Percentiles rank a stretch among this genome's conserved stretches.
These are phyloP conservation scores for Lactifluus piperatus DNA, from an alignment of 768 basidiomycete species.

Conservation along the genomic window DNA sequence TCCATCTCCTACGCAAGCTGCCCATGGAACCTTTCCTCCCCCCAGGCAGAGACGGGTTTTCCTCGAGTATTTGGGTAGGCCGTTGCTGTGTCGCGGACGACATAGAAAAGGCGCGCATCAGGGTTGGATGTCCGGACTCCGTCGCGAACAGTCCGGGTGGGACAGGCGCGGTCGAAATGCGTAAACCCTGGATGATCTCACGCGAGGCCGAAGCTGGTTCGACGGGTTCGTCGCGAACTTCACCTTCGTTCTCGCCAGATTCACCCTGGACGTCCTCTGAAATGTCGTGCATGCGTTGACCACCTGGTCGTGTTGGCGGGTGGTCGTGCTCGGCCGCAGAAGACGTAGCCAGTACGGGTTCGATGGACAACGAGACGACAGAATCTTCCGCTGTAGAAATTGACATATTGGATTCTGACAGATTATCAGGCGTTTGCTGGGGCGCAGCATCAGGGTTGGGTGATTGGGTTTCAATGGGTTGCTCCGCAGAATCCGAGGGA, in stretches of 20 bases:
- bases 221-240: not conserved
- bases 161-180: slow-evolving; percentile 40
- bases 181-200: slow-evolving; percentile 42
- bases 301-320: slow-evolving; percentile 31
- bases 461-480: not conserved
- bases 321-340: slow-evolving; percentile 20
- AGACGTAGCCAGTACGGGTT: slow-evolving; percentile 39
- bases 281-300: slow-evolving; percentile 28
- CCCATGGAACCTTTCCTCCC: slow-evolving; percentile 4
- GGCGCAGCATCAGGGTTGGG: not conserved
- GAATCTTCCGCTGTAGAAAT: not conserved
- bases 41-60: not conserved
- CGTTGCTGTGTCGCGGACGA: slow-evolving; percentile 8
- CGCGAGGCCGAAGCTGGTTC: not conserved
- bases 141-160: slow-evolving; percentile 21
- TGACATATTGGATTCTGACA: not conserved
- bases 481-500: not conserved
- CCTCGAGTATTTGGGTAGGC: not conserved
- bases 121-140: slow-evolving; percentile 10
- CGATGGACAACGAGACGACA: slow-evolving; percentile 31
- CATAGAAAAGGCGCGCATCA: slow-evolving; percentile 24
- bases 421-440: slow-evolving; percentile 1
- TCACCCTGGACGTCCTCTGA: slow-evolving; percentile 17
- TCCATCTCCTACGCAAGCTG: slow-evolving; percentile 11
- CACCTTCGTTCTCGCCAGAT: slow-evolving; percentile 7